These are phyloP conservation scores for Neonectria coccinea DNA, from an alignment of 2,329 filamentous ascomycete species.

Conservation along the genomic window DNA sequence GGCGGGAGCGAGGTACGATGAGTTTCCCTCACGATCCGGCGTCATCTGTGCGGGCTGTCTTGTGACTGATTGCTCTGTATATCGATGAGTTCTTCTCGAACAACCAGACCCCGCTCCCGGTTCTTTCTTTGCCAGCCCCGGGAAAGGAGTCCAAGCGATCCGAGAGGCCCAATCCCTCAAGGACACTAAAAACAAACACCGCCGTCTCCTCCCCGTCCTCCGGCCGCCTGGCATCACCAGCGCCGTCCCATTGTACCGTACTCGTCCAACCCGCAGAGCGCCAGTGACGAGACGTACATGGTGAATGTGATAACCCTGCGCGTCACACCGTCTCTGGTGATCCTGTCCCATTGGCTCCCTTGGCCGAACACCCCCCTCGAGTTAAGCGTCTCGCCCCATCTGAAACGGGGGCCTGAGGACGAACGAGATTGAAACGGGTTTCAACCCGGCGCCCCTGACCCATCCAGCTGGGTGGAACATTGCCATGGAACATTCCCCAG, in stretches of 20 bases:
- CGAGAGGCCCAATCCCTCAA: slow-evolving; percentile 5
- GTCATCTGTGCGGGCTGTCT: not conserved
- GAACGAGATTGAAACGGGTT: slow-evolving; percentile 43
- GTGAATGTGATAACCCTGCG: slow-evolving; percentile 45
- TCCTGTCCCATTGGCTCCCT: slow-evolving; percentile 38
- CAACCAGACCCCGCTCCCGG: slow-evolving; percentile 2
- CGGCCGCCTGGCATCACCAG: slow-evolving; percentile 18
- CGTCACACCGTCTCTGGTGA: slow-evolving; percentile 44
- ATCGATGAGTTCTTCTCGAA: slow-evolving; percentile 8
- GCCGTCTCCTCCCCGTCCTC: not conserved
- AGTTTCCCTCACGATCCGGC: not conserved
- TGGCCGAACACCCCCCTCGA: not conserved
- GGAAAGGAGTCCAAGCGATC: slow-evolving; percentile 7
- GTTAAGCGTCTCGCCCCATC: slow-evolving; percentile 40
- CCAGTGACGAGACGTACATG: slow-evolving; percentile 47
- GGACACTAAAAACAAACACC: not conserved
- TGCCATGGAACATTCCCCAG: slow-evolving; percentile 32
- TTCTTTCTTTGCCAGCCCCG: slow-evolving; percentile 5
- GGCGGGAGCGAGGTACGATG: not conserved
- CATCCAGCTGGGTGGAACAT: slow-evolving; percentile 41
- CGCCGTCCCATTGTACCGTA: slow-evolving; percentile 1
- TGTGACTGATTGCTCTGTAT: not conserved
- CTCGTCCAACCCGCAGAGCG: slow-evolving; percentile 38
- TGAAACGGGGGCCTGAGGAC: slow-evolving; percentile 41
- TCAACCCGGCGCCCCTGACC: slow-evolving; percentile 39